Evolutionary conservation across 345 rosid species (phyloP).

Genomic region (Turnera subulata): DNA sequence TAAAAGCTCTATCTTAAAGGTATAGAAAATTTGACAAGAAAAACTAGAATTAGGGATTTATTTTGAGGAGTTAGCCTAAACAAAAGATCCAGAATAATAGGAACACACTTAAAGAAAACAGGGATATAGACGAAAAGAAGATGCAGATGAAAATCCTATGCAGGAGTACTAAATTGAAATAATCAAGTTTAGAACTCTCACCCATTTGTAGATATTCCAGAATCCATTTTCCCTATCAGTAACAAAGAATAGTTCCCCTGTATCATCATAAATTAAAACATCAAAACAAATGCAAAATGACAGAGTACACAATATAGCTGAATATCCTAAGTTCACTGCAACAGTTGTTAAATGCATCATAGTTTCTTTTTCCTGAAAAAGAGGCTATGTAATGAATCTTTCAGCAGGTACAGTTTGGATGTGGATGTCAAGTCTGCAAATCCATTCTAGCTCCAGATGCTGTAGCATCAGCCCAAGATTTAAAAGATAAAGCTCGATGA

Average conservation of each 20-base stretch:
- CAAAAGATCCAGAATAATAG: too few species aligned
- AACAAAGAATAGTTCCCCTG: slow-evolving; percentile 87
- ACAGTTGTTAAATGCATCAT: background rate
- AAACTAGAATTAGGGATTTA: too few species aligned
- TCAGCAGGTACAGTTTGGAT: background rate
- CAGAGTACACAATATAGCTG: background rate
- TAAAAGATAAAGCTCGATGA: too few species aligned
- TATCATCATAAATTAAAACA: slow-evolving; percentile 22
- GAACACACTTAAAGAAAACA: too few species aligned
- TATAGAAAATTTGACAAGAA: too few species aligned
- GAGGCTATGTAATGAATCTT: background rate
- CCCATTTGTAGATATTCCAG: slow-evolving; percentile 98
- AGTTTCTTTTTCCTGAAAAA: too few species aligned
- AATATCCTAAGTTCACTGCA: background rate
- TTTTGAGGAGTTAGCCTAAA: too few species aligned
- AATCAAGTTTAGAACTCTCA: slow-evolving; percentile 26
- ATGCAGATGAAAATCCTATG: too few species aligned
- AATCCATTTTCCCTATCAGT: slow-evolving; percentile 76
- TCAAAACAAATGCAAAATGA: slow-evolving; percentile 6
- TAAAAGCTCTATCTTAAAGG: too few species aligned
- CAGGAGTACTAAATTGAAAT: background rate
- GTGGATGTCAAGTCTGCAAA: background rate
- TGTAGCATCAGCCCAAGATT: too few species aligned
- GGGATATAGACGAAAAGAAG: too few species aligned
- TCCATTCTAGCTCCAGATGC: background rate